These are phyloP conservation scores for Daldinia eschscholtzii DNA, from an alignment of 2,329 filamentous ascomycete genomes.

Conservation along the genomic window DNA sequence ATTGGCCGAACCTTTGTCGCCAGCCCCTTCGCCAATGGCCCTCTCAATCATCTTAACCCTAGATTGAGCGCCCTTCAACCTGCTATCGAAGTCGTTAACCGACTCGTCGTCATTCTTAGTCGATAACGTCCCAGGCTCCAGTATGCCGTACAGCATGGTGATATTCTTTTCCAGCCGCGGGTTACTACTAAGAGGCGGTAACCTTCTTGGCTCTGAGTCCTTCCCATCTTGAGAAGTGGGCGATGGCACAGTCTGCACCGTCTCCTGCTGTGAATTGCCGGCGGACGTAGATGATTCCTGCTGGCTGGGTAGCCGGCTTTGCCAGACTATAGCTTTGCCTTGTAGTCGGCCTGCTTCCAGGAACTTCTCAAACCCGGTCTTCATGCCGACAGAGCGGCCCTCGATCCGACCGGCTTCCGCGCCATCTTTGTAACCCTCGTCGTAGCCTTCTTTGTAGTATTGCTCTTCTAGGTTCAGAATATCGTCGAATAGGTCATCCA, in stretches of 20 bases:
- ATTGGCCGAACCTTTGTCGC: constrained; percentile 20
- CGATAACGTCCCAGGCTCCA: constrained; percentile 81
- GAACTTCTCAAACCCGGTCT: constrained; percentile 95
- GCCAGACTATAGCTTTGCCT: constrained; percentile 86
- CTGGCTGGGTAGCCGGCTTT: constrained; percentile 70
- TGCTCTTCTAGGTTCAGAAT: constrained; percentile 71
- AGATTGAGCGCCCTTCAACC: constrained; percentile 83
- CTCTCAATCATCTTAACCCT: constrained; percentile 89
- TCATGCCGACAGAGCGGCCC: constrained; percentile 89
- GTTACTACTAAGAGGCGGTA: constrained; percentile 63
- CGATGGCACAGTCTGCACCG: neutral
- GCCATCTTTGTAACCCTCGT: constrained; percentile 81
- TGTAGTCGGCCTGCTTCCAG: constrained; percentile 82
- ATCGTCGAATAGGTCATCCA: constrained; percentile 66
- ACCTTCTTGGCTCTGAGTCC: constrained; percentile 53
- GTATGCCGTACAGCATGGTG: constrained; percentile 78
- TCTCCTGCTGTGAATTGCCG: neutral
- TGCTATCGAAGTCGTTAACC: constrained; percentile 89
- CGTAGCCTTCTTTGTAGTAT: constrained; percentile 88
- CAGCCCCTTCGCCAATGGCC: constrained; percentile 62
- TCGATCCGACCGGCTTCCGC: constrained; percentile 83
- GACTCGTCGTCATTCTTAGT: constrained; percentile 89
- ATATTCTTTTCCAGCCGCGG: constrained; percentile 82
- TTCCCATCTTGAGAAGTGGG: constrained; percentile 22
- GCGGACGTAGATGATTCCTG: constrained; percentile 21